Conservation (phyloP, 306 rosid species). For the Cajanus cajan region DNA sequence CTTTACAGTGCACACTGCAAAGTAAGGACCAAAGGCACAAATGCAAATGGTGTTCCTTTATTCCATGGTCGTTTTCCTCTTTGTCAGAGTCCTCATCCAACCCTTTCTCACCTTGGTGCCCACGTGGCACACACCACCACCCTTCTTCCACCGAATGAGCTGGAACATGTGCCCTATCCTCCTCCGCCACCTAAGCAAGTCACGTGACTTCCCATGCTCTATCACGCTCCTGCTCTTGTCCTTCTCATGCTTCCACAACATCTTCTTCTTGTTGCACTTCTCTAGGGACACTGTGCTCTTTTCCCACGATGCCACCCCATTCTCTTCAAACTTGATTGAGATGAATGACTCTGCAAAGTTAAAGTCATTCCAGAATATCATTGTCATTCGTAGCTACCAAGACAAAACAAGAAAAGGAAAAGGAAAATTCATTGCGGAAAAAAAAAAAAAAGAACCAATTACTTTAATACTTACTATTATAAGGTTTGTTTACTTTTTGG, state of each 20-base stretch:
- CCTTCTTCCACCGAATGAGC: slow-evolving; percentile 77
- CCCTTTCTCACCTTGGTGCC: slow-evolving; percentile 70
- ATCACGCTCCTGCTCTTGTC: slow-evolving; percentile 63
- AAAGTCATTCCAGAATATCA: slow-evolving; percentile 29
- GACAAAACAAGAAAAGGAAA: background rate
- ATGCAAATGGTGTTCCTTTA: slow-evolving; percentile 28
- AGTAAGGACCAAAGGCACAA: slow-evolving; percentile 5
- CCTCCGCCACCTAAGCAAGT: slow-evolving; percentile 86
- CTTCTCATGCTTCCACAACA: slow-evolving; percentile 55
- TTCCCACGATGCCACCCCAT: slow-evolving; percentile 94
- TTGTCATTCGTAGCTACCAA: slow-evolving; percentile 27
- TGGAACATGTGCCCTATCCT: slow-evolving; percentile 88
- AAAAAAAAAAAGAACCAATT: background rate
- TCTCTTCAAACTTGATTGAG: slow-evolving; percentile 90
- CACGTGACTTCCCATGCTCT: slow-evolving; percentile 77
- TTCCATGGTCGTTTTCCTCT: slow-evolving; percentile 67
- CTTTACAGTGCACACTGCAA: slow-evolving; percentile 52
- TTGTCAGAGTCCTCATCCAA: slow-evolving; percentile 87
- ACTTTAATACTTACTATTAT: slow-evolving; percentile 5
- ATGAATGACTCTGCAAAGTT: slow-evolving; percentile 77
- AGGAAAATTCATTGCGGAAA: background rate
- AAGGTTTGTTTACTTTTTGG: slow-evolving; percentile 9
- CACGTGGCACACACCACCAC: slow-evolving; percentile 69
- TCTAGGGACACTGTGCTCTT: slow-evolving; percentile 60
- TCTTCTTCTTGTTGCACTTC: slow-evolving; percentile 46